Evolutionary conservation across 306 rosid species (phyloP), one percentile per base, ranked within the genome.

Genomic region (Datisca glomerata): DNA sequence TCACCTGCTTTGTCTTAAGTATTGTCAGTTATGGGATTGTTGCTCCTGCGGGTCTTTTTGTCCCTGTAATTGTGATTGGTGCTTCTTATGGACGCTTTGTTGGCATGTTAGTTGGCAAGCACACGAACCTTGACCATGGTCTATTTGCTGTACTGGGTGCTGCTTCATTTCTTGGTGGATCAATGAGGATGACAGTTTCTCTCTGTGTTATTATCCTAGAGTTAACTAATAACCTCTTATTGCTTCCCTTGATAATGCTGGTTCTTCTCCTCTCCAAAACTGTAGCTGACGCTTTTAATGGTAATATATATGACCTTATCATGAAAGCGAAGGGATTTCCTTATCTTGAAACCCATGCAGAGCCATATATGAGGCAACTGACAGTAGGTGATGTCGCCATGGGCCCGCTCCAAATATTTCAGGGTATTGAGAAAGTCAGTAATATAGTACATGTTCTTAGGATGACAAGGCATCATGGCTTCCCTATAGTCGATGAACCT

Each of bases 311-410:
- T 47, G 89, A 91, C 59, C 74, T 78, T 47, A 91, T 91, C 47
- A 80, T 91, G 94, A 91, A 78, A 73, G 80, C 79, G 13, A 91
- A 91, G 67, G 96, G 98, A 41, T 67, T 91, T 37, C 98, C 98
- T 33, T 91, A 80, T 57, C 72, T 91, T n/a, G 76, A 66, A 67
- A 59, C 65, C 54, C 96, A 80, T 45, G 94, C 72, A 21, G 98
- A 91, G 61, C 86, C 96, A 14, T 91, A 77, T 45, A 84, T 75
- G 94, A 70, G 96, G 67, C 98, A 80, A 65, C 65, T 91, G 55
- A 72, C 81, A 2, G 98, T 84, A 18, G 50, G 64, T 0, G 92
- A 84, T 21, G 72, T 91, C n/a, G 80, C 80, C 60, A 77, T 75
- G 9, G 91, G 98, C 12, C 98, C 98, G 1, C 91, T 80, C 10